Evolutionary conservation across 306 rosid species (phyloP), one percentile per base, ranked within the genome.

Genomic region (Citrullus amarus): DNA sequence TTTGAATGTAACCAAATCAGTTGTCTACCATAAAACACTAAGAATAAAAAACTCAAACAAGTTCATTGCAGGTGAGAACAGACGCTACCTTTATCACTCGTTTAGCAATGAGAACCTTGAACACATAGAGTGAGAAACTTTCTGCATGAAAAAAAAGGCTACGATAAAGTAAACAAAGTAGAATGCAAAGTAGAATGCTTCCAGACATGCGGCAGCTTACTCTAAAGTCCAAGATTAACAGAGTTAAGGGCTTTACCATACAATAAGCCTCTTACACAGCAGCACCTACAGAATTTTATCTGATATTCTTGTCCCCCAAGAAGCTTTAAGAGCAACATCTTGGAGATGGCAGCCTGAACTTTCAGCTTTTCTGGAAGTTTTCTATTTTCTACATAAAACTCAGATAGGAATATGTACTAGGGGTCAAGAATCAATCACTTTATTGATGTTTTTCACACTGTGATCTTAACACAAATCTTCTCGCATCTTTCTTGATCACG

Each of bases 321-420:
- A 11, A 20, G 56, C 56, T 39, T 69, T 28, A 28, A 71, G 13
- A 28, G 43, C 25, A 48, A 28, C 57, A 72, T 25, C 38, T 30
- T 50, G 44, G 44, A 50, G 77, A 28, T 50, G 60, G 16, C 59
- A 7, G 44, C 77, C 77, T 50, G 77, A 28, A 28, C 54, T 72
- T 72, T 50, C 77, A 46, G 77, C 60, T 72, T 50, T 50, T 72
- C 77, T 48, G 77, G 77, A 50, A 72, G 41, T 16, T 72, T 8
- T 25, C 77, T 32, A 51, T 6, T 48, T 44, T 44, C 56, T 6
- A 25, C n/a, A 44, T 22, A 72, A 50, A 72, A 72, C 77, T 48
- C 59, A 9, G 2, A 72, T 43, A 70, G 76, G 12, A 28, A 50
- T 28, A 30, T 30, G 41, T 50, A 72, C 28, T 12, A 44, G 36